Evolutionary conservation across 345 rosid genomes (phyloP).

Genomic region (Acer yangbiense): DNA sequence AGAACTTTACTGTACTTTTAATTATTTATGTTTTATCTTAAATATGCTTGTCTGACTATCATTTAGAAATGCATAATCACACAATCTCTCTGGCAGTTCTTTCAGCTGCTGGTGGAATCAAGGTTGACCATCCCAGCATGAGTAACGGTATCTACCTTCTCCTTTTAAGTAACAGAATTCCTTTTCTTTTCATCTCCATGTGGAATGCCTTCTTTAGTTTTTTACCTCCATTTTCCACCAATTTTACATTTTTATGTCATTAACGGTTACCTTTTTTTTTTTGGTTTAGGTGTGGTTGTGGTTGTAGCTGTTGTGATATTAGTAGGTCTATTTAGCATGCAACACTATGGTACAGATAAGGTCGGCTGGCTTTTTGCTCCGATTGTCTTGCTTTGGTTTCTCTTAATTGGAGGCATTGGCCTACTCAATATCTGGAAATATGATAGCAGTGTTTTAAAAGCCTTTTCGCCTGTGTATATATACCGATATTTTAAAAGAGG

Average conservation of each 20-base stretch:
- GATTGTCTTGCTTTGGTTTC: slow-evolving; percentile 85
- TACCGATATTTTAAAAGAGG: slow-evolving; percentile 73
- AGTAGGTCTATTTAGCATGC: slow-evolving; percentile 86
- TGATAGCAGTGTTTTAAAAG: slow-evolving; percentile 71
- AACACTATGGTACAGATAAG: slow-evolving; percentile 90
- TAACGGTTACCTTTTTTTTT: background rate
- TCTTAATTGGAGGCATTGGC: slow-evolving; percentile 85
- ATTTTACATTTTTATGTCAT: background rate
- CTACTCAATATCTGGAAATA: slow-evolving; percentile 72
- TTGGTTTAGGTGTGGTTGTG: slow-evolving; percentile 67
- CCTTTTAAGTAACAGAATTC: background rate
- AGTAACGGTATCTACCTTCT: slow-evolving; percentile 53
- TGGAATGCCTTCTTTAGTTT: background rate
- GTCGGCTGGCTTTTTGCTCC: slow-evolving; percentile 99
- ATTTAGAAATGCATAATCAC: background rate
- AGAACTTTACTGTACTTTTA: slow-evolving; percentile 8
- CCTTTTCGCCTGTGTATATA: slow-evolving; percentile 80
- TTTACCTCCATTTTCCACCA: slow-evolving; percentile 5
- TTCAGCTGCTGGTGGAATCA: slow-evolving; percentile 95
- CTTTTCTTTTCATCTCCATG: background rate
- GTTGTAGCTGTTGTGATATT: slow-evolving; percentile 74
- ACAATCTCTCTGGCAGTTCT: slow-evolving; percentile 60
- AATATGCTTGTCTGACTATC: background rate
- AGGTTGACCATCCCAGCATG: slow-evolving; percentile 56
- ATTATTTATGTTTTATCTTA: background rate